Conservation (phyloP, 1,139 yeast species). For the Keqinozyma sinolaborantium region DNA sequence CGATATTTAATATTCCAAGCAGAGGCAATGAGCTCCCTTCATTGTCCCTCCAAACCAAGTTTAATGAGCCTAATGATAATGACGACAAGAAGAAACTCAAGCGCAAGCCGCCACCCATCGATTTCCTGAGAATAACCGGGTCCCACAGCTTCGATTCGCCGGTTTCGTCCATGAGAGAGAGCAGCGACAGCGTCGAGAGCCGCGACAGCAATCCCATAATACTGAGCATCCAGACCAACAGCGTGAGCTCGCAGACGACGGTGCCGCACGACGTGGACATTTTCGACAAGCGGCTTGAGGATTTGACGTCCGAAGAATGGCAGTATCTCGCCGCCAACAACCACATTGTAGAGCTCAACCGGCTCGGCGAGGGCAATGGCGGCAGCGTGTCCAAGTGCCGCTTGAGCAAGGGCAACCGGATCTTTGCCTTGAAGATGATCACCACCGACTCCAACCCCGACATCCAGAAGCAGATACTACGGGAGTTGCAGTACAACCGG, state of each 20-base stretch:
- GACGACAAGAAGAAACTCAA: constrained; percentile 17
- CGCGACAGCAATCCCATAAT: constrained; percentile 3
- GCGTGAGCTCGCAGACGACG: constrained; percentile 8
- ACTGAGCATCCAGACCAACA: constrained; percentile 5
- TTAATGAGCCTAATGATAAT: not conserved
- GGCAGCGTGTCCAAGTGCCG: constrained; percentile 82
- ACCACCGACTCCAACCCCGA: constrained; percentile 77
- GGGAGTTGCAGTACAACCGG: constrained; percentile 86
- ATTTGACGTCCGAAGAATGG: constrained; percentile 80
- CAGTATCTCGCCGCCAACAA: constrained; percentile 52
- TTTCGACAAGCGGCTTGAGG: constrained; percentile 35
- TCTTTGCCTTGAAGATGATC: constrained; percentile 86
- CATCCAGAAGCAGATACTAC: constrained; percentile 75
- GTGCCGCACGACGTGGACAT: constrained; percentile 2
- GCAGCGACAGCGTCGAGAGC: constrained; percentile 2
- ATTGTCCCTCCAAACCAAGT: constrained; percentile 8
- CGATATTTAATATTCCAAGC: constrained; percentile 28
- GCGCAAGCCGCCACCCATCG: constrained; percentile 45
- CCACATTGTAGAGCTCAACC: constrained; percentile 38
- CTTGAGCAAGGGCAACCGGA: constrained; percentile 34
- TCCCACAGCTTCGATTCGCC: constrained; percentile 16
- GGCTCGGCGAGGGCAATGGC: constrained; percentile 92
- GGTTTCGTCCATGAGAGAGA: constrained; percentile 3
- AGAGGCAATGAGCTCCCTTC: constrained; percentile 6
- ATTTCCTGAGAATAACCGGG: constrained; percentile 33